Evolutionary conservation across 2,329 filamentous ascomycete species (phyloP).

Genomic region (Lasiodiplodia citricola): DNA sequence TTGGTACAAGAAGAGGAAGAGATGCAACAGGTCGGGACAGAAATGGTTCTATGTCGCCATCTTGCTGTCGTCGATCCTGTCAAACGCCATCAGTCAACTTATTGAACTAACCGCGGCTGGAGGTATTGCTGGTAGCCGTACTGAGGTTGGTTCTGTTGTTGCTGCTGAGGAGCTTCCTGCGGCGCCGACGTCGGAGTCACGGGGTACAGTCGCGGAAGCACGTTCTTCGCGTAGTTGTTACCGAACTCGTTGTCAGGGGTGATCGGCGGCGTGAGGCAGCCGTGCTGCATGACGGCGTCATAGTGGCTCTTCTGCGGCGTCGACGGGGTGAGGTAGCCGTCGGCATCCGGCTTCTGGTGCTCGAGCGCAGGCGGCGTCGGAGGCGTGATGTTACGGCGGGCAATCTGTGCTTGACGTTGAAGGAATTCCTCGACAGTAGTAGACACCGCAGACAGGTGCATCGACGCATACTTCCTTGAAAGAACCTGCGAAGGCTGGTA

Average conservation of each 20-base stretch:
- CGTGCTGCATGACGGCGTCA: conserved; percentile 67
- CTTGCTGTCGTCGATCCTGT: conserved; percentile 10
- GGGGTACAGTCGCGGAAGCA: conserved; percentile 38
- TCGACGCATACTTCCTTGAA: conserved; percentile 70
- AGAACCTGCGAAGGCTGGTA: conserved; percentile 71
- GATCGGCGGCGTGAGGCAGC: conserved; percentile 84
- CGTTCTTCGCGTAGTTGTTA: conserved; percentile 38
- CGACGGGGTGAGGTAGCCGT: conserved; percentile 67
- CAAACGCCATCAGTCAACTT: conserved; percentile 27
- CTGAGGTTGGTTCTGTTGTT: conserved; percentile 35
- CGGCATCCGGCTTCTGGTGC: conserved; percentile 52
- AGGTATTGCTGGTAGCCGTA: conserved; percentile 43
- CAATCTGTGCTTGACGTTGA: conserved; percentile 64
- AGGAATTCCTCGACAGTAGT: conserved; percentile 70
- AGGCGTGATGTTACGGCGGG: conserved; percentile 43
- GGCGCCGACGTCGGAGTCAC: conserved; percentile 40
- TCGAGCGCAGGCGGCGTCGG: conserved; percentile 68
- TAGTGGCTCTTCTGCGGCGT: conserved; percentile 80
- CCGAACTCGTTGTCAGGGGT: conserved; percentile 69
- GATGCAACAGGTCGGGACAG: conserved; percentile 22
- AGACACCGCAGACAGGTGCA: conserved; percentile 69
- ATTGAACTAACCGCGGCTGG: conserved; percentile 43
- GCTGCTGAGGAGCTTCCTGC: conserved; percentile 36
- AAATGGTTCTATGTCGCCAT: conserved; percentile 15
- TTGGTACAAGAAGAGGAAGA: conserved; percentile 42